These are phyloP conservation scores for Phytophthora citrophthora DNA, from an alignment of 352 stramenopile species.

Conservation along the genomic window DNA sequence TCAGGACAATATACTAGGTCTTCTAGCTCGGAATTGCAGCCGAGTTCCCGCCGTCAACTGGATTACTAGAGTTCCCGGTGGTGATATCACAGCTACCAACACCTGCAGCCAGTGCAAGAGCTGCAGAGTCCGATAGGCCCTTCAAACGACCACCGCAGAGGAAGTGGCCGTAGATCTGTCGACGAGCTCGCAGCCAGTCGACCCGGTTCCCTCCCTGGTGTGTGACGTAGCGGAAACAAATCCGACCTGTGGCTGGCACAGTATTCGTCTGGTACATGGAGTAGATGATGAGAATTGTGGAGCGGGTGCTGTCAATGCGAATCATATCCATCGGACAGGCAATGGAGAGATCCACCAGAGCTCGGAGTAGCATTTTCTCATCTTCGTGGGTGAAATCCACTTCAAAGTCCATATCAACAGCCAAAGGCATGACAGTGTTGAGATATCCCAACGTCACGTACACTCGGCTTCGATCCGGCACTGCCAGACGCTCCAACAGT, in stretches of 20 bases:
- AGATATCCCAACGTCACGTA: constrained; percentile 65
- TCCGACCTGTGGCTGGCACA: constrained; percentile 51
- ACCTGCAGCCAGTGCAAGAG: constrained; percentile 19
- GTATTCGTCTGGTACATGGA: constrained; percentile 82
- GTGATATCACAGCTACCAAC: constrained; percentile 14
- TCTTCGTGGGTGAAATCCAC: constrained; percentile 73
- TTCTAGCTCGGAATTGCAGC: constrained; percentile 12
- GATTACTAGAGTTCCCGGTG: constrained; percentile 2
- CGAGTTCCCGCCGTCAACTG: constrained; percentile 5
- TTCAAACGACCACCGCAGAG: constrained; percentile 56
- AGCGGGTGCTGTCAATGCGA: constrained; percentile 69
- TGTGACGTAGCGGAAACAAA: constrained; percentile 72
- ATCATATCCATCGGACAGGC: constrained; percentile 72
- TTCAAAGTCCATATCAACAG: constrained; percentile 74
- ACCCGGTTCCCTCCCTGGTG: constrained; percentile 41
- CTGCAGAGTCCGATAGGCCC: constrained; percentile 23
- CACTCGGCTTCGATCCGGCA: constrained; percentile 47
- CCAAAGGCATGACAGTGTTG: constrained; percentile 63
- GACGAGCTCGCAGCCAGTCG: constrained; percentile 53
- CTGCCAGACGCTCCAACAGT: constrained; percentile 57
- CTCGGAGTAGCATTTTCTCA: constrained; percentile 65
- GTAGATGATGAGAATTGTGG: constrained; percentile 72
- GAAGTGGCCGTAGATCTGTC: constrained; percentile 60
- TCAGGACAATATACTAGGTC: constrained; percentile 32
- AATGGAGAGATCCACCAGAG: constrained; percentile 72